Evolutionary conservation across 768 basidiomycete species (phyloP), one percentile per base, ranked within the genome.

Genomic region (Strobilomyces echinocephalus): DNA sequence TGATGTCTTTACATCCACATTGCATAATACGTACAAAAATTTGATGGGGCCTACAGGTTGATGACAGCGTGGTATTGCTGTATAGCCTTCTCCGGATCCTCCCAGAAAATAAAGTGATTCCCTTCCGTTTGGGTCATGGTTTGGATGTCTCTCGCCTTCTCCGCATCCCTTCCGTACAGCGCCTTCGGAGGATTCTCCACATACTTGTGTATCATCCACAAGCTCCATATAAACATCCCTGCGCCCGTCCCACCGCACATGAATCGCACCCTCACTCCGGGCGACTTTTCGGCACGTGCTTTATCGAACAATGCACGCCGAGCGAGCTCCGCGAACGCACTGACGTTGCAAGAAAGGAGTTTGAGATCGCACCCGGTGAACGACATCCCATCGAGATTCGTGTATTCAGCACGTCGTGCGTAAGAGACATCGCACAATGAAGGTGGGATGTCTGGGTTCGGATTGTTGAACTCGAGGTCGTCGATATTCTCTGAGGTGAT

Each of bases 41-140:
- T 24, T 24, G 24, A 24, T 20, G 9, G 20, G n/a, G 38, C 14
- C 31, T 50, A 61, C 38, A 57, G 40, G 18, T 43, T 52, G 34
- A 63, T 57, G 4, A 55, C 28, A 1, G 2, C 21, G n/a, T 9
- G 33, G 30, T 55, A 63, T 11, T 62, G 58, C 28, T 54, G 40
- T n/a, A 66, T 56, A 21, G 61, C 58, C 45, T 51, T 56, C 58
- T 64, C 53, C 11, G 64, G 63, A 9, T 63, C 51, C 0, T 64
- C 62, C 63, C 61, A 64, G 40, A 61, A 66, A 21, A 60, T 16
- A 14, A 66, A 63, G 44, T 64, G 64, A 38, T 64, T 66, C 34
- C 63, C 63, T 39, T 64, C 61, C 8, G 43, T 30, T 16, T 63
- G 54, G 4, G 8, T 24, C 10, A 57, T 7, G 30, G 31, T 49